Percentiles rank a stretch among this genome's conserved stretches.
Conservation (phyloP, 129 eudicot species). For the Flaveria robusta region DNA sequence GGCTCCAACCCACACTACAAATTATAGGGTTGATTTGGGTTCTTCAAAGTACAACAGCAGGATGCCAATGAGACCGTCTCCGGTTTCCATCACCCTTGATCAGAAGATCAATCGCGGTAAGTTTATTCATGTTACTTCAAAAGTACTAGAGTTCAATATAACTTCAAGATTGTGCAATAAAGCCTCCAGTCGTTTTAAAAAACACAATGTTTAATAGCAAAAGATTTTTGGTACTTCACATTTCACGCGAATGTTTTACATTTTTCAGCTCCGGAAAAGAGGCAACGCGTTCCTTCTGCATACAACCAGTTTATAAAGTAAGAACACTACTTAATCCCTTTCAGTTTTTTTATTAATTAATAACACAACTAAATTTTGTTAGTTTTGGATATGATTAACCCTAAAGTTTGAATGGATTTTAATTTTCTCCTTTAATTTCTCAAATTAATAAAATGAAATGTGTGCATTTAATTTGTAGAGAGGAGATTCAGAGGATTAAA, state of each 20-base stretch:
- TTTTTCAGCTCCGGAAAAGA: constrained; percentile 83
- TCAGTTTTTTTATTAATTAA: neutral
- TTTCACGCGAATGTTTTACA: neutral
- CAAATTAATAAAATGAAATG: neutral
- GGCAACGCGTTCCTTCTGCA: constrained; percentile 98
- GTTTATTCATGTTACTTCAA: neutral
- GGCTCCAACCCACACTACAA: constrained; percentile 53
- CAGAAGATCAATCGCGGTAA: constrained; percentile 67
- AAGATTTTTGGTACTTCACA: neutral
- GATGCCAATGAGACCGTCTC: constrained; percentile 48
- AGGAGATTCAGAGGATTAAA: constrained; percentile 97
- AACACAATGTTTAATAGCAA: neutral
- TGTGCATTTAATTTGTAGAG: constrained; percentile 52
- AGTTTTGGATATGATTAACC: neutral
- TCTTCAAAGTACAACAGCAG: constrained; percentile 50
- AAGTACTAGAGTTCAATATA: neutral
- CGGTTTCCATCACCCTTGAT: constrained; percentile 40
- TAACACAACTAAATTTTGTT: constrained; percentile 12
- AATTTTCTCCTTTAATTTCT: neutral
- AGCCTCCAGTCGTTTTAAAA: no score
- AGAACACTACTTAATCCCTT: constrained; percentile 1
- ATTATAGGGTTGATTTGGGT: constrained; percentile 70
- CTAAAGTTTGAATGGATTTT: neutral
- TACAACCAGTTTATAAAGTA: constrained; percentile 91
- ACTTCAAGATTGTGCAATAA: neutral